Evolutionary conservation across 1,284 basidiomycete genomes (phyloP).

Genomic region (Trametes pubescens): DNA sequence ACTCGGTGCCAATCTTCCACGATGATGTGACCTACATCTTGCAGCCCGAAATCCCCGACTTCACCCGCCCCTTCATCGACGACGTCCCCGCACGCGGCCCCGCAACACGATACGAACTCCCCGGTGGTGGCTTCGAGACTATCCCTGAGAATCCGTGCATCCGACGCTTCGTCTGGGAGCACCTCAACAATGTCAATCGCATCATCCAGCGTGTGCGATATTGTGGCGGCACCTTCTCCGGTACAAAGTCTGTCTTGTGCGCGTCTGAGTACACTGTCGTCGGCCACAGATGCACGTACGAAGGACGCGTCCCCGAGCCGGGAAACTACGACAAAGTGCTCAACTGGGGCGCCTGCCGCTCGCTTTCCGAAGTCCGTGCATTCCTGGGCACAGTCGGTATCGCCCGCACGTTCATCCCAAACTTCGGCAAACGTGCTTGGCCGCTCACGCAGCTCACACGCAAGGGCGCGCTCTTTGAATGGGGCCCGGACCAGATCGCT

Average conservation of each 20-base stretch:
- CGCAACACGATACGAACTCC: constrained; percentile 31
- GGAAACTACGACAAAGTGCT: constrained; percentile 34
- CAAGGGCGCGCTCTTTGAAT: constrained; percentile 34
- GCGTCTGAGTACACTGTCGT: constrained; percentile 36
- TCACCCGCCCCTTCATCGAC: constrained; percentile 44
- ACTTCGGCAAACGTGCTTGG: constrained; percentile 30
- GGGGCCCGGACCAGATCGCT: constrained; percentile 34
- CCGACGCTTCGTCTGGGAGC: constrained; percentile 44
- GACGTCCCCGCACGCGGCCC: constrained; percentile 41
- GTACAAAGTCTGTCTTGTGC: constrained; percentile 28
- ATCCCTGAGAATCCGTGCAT: constrained; percentile 44
- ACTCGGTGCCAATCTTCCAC: constrained; percentile 49
- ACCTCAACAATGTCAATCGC: constrained; percentile 40
- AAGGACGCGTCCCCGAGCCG: constrained; percentile 37
- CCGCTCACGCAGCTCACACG: constrained; percentile 37
- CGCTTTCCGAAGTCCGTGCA: constrained; percentile 33
- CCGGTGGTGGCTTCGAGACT: constrained; percentile 34
- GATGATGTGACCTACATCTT: constrained; percentile 47
- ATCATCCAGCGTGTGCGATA: constrained; percentile 43
- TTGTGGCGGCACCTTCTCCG: constrained; percentile 39
- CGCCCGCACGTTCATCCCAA: constrained; percentile 31
- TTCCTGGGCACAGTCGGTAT: constrained; percentile 37
- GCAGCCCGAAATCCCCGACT: constrained; percentile 45
- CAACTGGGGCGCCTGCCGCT: constrained; percentile 36
- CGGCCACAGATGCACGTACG: constrained; percentile 39